Evolutionary conservation across 495 filamentous ascomycete genomes (phyloP).

Genomic region (Articulospora tetracladia): DNA sequence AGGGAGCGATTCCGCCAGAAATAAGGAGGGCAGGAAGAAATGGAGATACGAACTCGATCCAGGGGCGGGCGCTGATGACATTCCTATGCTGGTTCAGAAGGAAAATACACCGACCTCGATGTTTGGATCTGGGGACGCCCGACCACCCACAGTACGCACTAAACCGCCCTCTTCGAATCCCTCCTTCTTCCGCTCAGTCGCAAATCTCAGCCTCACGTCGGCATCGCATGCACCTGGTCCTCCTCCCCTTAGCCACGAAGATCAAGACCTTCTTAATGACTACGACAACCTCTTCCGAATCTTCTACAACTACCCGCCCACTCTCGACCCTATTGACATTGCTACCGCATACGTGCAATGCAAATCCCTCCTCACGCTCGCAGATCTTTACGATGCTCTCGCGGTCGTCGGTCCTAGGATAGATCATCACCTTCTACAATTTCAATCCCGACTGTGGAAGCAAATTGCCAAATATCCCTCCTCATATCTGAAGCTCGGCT

Average conservation of each 20-base stretch:
- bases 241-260: conserved; percentile 26
- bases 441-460: conserved; percentile 83
- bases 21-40: conserved; percentile 45
- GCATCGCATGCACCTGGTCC: conserved; percentile 31
- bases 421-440: conserved; percentile 88
- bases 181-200: conserved; percentile 83
- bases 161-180: conserved; percentile 54
- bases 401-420: conserved; percentile 83
- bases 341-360: conserved; percentile 88
- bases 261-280: conserved; percentile 73
- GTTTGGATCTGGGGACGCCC: conserved; percentile 26
- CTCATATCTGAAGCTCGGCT: conserved; percentile 84
- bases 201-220: conserved; percentile 59
- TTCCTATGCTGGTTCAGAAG: conserved; percentile 86
- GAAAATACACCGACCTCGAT: conserved; percentile 35
- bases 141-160: conserved; percentile 41
- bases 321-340: conserved; percentile 78
- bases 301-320: conserved; percentile 86
- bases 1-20: conserved; percentile 26
- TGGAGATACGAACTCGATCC: conserved; percentile 89
- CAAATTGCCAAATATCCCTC: conserved; percentile 94
- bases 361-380: conserved; percentile 77
- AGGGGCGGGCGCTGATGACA: conserved; percentile 67
- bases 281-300: conserved; percentile 92
- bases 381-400: conserved; percentile 89